Base-by-base conservation (phyloP, 2,329 filamentous ascomycete species). In the Phialophora expanda region DNA sequence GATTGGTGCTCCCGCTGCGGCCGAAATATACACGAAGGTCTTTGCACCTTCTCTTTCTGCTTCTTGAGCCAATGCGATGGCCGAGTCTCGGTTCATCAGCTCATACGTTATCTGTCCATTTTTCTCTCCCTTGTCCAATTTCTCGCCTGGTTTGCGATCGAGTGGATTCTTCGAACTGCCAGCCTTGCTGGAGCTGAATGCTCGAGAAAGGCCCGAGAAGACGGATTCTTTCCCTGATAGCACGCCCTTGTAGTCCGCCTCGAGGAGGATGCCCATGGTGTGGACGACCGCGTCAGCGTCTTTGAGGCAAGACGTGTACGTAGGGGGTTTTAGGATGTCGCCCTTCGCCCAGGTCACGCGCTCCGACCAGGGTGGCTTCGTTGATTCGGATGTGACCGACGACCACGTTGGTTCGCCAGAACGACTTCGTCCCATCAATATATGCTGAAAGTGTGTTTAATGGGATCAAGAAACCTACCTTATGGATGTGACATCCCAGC, bases 241-340 rank as follows among this genome's bases (percentile, higher is more conserved):
- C 17, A 97, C 89, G 72, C 90, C 91, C 80, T 99, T 99, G 86
- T 99, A 99, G 82, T 99, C 95, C 57, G 93, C 93, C 82, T 99
- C 95, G 9, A 99, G 86, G 20, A 99, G 85, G 73, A 99, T 97
- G 9, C 95, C 95, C 90, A 98, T 93, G 74, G 86, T 92, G 83
- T 99, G 95, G 55, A 99, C 90, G 28, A 98, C 93, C 64, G 89
- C 93, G 76, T 92, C 87, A 67, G 93, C 91, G 64, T 86, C 87
- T 71, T 87, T 85, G 68, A 99, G 86, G 56, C 94, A 86, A 0
- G 89, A 82, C 8, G 86, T 86, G 80, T 97, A 99, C 20, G 90
- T 90, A 0, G 86, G 82, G 0, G 95, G 94, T 66, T 90, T 87
- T 68, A 99, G 86, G 71, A 98, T 89, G 79, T 98, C 92, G 74